Evolutionary conservation across 208 protist species (phyloP).

Genomic region (Wallacemonas collosoma): DNA sequence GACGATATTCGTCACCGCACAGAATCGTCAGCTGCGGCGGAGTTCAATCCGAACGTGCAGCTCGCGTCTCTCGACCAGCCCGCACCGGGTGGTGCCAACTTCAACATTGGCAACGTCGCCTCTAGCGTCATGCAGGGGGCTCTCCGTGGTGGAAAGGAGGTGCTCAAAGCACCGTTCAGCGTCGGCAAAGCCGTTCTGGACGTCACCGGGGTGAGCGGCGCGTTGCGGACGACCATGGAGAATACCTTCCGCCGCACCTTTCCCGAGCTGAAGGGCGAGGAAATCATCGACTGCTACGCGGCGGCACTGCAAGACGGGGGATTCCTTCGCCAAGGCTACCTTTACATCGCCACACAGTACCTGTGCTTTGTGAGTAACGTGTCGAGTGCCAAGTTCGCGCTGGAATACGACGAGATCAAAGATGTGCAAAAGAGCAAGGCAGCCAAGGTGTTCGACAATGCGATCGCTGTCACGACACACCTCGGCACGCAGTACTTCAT

Average conservation of each 20-base stretch:
- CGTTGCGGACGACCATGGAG: slow-evolving; percentile 68
- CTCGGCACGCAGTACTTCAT: slow-evolving; percentile 65
- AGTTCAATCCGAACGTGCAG: slow-evolving; percentile 71
- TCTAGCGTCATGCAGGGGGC: slow-evolving; percentile 31
- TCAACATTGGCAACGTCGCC: slow-evolving; percentile 55
- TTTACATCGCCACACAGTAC: slow-evolving; percentile 72
- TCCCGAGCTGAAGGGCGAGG: slow-evolving; percentile 50
- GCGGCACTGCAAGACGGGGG: slow-evolving; percentile 47
- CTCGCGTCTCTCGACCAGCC: slow-evolving; percentile 66
- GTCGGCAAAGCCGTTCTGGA: slow-evolving; percentile 71
- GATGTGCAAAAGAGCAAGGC: slow-evolving; percentile 73
- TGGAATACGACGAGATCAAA: slow-evolving; percentile 85
- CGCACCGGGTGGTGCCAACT: slow-evolving; percentile 17
- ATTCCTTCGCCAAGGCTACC: slow-evolving; percentile 49
- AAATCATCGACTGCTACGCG: slow-evolving; percentile 65
- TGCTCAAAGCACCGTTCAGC: slow-evolving; percentile 75
- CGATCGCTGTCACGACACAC: slow-evolving; percentile 70
- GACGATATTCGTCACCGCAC: slow-evolving; percentile 15
- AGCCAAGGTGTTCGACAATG: slow-evolving; percentile 69
- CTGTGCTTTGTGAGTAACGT: slow-evolving; percentile 68
- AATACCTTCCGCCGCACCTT: slow-evolving; percentile 61
- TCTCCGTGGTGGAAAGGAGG: slow-evolving; percentile 64
- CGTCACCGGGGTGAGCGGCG: slow-evolving; percentile 61
- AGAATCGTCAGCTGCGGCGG: not conserved
- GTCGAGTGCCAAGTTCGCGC: slow-evolving; percentile 39